Base-by-base conservation (phyloP, 169 alveolate genomes). In the Eimeria tenella region DNA sequence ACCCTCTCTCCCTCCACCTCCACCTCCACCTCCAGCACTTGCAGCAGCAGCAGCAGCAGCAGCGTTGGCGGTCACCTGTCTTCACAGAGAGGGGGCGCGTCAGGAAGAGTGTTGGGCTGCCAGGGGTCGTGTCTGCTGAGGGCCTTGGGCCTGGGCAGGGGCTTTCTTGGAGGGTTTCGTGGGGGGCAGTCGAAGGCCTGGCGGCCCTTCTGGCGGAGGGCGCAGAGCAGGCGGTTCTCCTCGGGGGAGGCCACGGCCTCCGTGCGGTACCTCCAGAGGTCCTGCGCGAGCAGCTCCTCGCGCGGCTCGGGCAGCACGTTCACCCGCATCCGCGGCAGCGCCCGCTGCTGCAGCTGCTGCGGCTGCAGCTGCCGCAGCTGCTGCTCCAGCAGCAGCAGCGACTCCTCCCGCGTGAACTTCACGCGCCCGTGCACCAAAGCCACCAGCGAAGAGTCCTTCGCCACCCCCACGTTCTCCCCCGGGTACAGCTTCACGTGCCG, bases 181-280 rank as follows among this genome's bases (percentile, higher is more conserved):
- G 95, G 96, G 4, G 23, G 31, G 56, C 88, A 70, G 25, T 63
- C 60, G 70, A 95, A 87, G 65, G 83, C 81, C 77, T 75, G 83
- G 5, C 94, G 79, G 4, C 93, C 90, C 90, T 97, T 97, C 94
- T 89, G 94, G 42, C 99, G 93, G 60, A 97, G 90, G 89, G 84
- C 86, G 31, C 97, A 91, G 58, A 97, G 53, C 19, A 97, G 95
- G 42, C 97, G 73, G 91, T 98, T 98, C 95, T 98, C 99, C 94
- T 98, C 98, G 63, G 96, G 81, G 71, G 97, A 86, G 19, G 95
- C 84, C 5, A 97, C 98, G 92, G 97, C 98, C 92, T 98, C 99
- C 3, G 98, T 98, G 21, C 99, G 94, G 91, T 98, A 98, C 25
- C 99, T 84, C 98, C 98, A 97, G 60, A 97, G 91, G 75, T 97